Conservation (phyloP, 2,329 filamentous ascomycete species). For the Colletotrichum ledebouriae region DNA sequence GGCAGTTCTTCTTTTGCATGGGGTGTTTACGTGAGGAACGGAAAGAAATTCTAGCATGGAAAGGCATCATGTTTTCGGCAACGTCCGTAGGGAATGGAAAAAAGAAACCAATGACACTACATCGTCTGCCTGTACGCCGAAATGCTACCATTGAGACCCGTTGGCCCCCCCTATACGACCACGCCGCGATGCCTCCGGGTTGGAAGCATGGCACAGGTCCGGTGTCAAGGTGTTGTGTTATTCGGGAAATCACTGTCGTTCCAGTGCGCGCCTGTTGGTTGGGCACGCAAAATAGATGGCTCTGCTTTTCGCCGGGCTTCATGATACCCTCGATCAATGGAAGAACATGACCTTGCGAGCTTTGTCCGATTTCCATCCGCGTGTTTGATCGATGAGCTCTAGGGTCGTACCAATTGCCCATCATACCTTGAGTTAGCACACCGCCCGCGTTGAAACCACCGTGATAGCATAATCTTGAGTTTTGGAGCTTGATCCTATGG, state of each 20-base stretch:
- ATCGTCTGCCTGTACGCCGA: conserved; percentile 27
- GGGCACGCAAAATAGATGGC: conserved; percentile 33
- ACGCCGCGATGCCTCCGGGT: conserved; percentile 11
- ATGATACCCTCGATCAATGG: conserved; percentile 40
- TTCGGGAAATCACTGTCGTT: conserved; percentile 25
- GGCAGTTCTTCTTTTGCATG: conserved; percentile 44
- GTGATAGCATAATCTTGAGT: no score
- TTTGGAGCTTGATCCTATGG: no score
- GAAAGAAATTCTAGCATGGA: conserved; percentile 44
- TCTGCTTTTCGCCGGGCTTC: conserved; percentile 33
- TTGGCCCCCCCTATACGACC: conserved; percentile 8
- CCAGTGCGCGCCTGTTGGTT: conserved; percentile 19
- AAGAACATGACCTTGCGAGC: conserved; percentile 28
- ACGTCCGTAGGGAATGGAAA: conserved; percentile 45
- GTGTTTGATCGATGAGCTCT: no score
- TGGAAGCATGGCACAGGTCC: conserved; percentile 17
- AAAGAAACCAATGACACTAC: conserved; percentile 43
- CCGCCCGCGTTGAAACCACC: no score
- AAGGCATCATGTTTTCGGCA: conserved; percentile 44
- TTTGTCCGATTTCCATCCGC: neutral
- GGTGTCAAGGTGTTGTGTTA: conserved; percentile 36
- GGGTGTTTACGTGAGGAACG: conserved; percentile 45
- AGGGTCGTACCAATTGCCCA: no score
- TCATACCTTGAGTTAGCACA: no score
- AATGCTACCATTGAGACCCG: conserved; percentile 30